phyloP scores from a whole-genome alignment of 176 grass and related monocot species.

The Triticum aestivum region IWGSC_CS_RefSeq_v2.1 NC_057806.1:503281141-503281640 shows the following conservation, averaged over 20 bases:
- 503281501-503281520: constrained; percentile 45
- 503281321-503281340: neutral
- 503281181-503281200: neutral
- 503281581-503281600: neutral
- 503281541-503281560: no score
- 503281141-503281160: constrained; percentile 18
- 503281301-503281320: constrained; percentile 43
- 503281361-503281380: neutral
- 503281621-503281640: neutral
- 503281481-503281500: constrained; percentile 47
- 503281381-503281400: neutral
- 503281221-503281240: constrained; percentile 44
- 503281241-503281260: constrained; percentile 36
- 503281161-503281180: neutral
- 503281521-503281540: neutral
- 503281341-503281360: neutral
- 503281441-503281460: neutral
- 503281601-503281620: neutral
- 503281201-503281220: neutral
- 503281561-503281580: no score
- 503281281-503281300: constrained; percentile 43
- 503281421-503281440: constrained; percentile 39
- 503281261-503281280: constrained; percentile 50
- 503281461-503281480: constrained; percentile 26
- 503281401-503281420: neutral